phyloP scores from a whole-genome alignment of 768 basidiomycete genomes.

The Rubroboletus satanas region DNA sequence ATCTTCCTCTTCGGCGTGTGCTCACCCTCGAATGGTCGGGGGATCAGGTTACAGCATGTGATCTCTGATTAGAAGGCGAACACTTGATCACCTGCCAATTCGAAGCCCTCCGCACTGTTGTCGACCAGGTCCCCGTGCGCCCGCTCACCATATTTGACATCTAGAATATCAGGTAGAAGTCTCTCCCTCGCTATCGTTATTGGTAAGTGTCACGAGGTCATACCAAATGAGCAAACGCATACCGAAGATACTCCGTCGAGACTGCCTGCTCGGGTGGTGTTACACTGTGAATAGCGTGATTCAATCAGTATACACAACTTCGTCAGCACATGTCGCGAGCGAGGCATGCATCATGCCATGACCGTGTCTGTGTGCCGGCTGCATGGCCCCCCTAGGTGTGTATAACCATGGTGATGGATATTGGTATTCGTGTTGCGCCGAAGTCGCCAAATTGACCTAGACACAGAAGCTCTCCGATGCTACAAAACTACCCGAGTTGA shows the following conservation, averaged over 20 bases:
- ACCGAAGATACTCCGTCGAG: no score
- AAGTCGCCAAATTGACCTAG: no score
- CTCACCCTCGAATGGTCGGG: neutral
- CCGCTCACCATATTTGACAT: neutral
- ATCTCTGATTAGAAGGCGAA: neutral
- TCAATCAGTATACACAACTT: neutral
- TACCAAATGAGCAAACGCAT: neutral
- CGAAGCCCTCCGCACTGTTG: no score
- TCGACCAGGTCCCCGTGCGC: no score
- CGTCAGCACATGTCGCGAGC: neutral
- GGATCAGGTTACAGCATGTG: neutral
- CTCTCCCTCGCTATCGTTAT: neutral
- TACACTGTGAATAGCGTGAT: neutral
- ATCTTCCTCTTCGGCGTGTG: no score
- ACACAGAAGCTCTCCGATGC: no score
- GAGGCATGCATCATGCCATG: neutral
- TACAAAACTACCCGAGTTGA: no score
- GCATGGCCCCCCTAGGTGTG: no score
- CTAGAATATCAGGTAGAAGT: no score
- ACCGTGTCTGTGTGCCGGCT: neutral
- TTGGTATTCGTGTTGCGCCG: no score
- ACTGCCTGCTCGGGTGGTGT: neutral
- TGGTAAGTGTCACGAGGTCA: neutral
- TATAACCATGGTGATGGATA: no score
- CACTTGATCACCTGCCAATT: no score